Conservation (phyloP, 1,284 basidiomycete genomes). For the Tausonia pullulans region DNA sequence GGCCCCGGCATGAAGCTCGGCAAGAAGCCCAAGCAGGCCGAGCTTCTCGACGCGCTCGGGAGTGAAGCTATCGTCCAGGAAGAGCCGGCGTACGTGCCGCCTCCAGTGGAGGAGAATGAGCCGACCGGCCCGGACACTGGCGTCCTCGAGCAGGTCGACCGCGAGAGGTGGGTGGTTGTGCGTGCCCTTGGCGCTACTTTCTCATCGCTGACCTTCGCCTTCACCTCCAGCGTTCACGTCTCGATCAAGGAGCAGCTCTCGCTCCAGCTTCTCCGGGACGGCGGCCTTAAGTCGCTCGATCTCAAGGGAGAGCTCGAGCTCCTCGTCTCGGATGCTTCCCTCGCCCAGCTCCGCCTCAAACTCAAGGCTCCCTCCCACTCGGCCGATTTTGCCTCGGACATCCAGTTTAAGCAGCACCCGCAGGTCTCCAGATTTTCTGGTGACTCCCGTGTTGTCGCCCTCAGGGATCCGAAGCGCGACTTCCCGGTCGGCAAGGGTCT, state of each 20-base stretch:
- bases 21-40: constrained; percentile 78
- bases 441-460: constrained; percentile 54
- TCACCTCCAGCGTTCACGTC: constrained; percentile 58
- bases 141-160: constrained; percentile 63
- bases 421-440: constrained; percentile 77
- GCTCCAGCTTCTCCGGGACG: constrained; percentile 72
- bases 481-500: constrained; percentile 82
- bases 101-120: constrained; percentile 24
- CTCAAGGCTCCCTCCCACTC: constrained; percentile 44
- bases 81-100: constrained; percentile 38
- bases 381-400: constrained; percentile 51
- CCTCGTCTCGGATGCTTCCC: constrained; percentile 60
- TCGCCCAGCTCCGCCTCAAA: constrained; percentile 64
- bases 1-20: constrained; percentile 96
- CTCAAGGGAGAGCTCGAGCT: constrained; percentile 91
- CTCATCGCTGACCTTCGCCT: background rate
- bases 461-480: constrained; percentile 69
- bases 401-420: constrained; percentile 96
- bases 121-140: constrained; percentile 28
- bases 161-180: constrained; percentile 50
- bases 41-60: constrained; percentile 77
- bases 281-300: constrained; percentile 78
- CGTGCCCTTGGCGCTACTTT: background rate
- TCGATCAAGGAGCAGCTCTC: constrained; percentile 74
- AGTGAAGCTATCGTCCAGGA: constrained; percentile 52